phyloP scores from a whole-genome alignment of 805 yeast species.

The Yarrowia alimentaria region DNA sequence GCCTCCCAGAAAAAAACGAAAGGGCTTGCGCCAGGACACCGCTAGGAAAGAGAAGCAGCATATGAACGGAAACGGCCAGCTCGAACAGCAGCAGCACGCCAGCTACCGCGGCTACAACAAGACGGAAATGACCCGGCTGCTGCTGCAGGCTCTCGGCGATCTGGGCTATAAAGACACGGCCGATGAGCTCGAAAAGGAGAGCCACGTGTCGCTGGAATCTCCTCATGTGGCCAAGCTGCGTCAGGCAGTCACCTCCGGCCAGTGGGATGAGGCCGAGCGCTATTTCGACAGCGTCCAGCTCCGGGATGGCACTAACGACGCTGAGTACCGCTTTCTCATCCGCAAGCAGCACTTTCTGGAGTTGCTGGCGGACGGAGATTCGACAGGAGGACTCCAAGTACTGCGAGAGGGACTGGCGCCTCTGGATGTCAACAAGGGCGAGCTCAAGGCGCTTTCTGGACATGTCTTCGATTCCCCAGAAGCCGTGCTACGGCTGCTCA shows the following conservation, averaged over 20 bases:
- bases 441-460: conserved; percentile 36
- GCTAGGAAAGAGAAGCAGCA: conserved; percentile 1
- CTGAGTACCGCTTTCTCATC: conserved; percentile 40
- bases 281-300: conserved; percentile 37
- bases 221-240: conserved; percentile 46
- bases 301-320: conserved; percentile 32
- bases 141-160: conserved; percentile 52
- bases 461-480: conserved; percentile 37
- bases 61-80: conserved; percentile 19
- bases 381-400: conserved; percentile 42
- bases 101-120: conserved; percentile 37
- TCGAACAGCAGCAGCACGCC: conserved; percentile 36
- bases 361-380: conserved; percentile 40
- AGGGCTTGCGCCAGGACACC: conserved; percentile 22
- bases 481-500: conserved; percentile 35
- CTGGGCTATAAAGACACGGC: conserved; percentile 49
- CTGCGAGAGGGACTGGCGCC: conserved; percentile 43
- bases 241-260: conserved; percentile 44
- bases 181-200: conserved; percentile 43
- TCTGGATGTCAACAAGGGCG: conserved; percentile 35
- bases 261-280: conserved; percentile 44
- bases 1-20: conserved; percentile 22
- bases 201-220: conserved; percentile 42
- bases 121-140: conserved; percentile 47
- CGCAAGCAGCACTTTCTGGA: conserved; percentile 47